Base-by-base conservation (phyloP, 768 basidiomycete genomes). In the Amanita fuliginea region DNA sequence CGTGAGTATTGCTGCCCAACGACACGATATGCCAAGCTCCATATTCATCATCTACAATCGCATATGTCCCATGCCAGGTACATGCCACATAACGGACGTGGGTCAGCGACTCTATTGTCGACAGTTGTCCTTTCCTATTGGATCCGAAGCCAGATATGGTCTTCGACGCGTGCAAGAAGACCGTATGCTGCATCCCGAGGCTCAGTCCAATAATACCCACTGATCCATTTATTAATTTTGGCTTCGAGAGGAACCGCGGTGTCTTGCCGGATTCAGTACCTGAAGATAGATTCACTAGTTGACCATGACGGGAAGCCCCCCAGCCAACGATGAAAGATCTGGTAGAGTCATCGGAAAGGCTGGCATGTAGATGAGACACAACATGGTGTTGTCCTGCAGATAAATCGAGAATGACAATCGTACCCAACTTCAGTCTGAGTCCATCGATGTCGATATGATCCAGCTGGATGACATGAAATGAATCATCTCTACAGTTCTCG, bases 251-350 rank as follows among this genome's bases (percentile, higher is more conserved):
- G 34, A 46, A 51, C 1, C 70, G 48, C 14, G 64, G 51, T 53
- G 67, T 65, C 0, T 64, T 53, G 8, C 60, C 47, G 11, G 60
- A 55, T 26, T 62, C 63, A 26, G 54, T 55, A 28, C 47, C 50
- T 7, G 56, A 53, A 22, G 53, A 33, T 14, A 62, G 51, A 21
- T 61, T 54, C 3, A 86, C 87, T 1, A 98, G 75, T 59, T 97
- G 92, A 3, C 91, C 90, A 57, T 94, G 90, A 28, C 94, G 71
- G 11, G 79, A 75, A 2, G 81, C 69, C 4, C 93, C 94, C 93
- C 94, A 97, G 6, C 92, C 93, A 4, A 83, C 70, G 10, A 74
- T 22, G 40, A 64, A 54, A 45, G 58, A 63, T 14, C 48, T 46
- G 4, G 53, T 40, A 16, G 53, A 49, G 18, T 59, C 57, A 45